Evolutionary conservation across 108 stramenopile species (phyloP).

Genomic region (Aurantiochytrium sp.): DNA sequence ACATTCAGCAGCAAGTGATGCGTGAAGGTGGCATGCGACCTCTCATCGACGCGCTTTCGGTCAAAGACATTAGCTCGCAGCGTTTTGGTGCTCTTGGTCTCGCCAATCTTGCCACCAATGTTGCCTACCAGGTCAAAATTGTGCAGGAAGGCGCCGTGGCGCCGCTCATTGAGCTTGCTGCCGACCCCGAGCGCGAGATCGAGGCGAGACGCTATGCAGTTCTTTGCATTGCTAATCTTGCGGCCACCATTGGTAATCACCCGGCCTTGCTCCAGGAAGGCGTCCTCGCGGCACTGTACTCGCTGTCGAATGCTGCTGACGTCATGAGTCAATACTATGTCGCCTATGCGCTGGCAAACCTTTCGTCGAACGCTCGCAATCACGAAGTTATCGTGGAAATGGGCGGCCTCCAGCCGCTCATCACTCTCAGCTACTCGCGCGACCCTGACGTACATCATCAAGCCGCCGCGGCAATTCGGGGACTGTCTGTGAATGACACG

Average conservation of each 20-base stretch:
- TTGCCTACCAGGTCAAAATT: constrained; percentile 61
- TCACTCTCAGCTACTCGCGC: constrained; percentile 47
- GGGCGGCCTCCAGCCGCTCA: constrained; percentile 68
- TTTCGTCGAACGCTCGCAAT: constrained; percentile 56
- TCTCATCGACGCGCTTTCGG: constrained; percentile 51
- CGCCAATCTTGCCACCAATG: constrained; percentile 69
- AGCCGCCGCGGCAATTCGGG: constrained; percentile 67
- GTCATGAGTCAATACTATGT: constrained; percentile 64
- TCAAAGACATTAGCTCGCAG: constrained; percentile 53
- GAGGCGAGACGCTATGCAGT: constrained; percentile 61
- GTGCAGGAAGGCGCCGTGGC: constrained; percentile 67
- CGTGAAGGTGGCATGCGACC: constrained; percentile 51
- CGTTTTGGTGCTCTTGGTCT: constrained; percentile 63
- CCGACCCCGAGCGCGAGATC: constrained; percentile 30
- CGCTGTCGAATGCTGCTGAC: constrained; percentile 62
- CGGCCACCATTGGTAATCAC: constrained; percentile 63
- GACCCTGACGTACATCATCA: constrained; percentile 67
- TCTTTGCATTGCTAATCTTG: constrained; percentile 68
- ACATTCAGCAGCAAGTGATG: constrained; percentile 61
- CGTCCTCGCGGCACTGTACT: constrained; percentile 58
- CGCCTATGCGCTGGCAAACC: constrained; percentile 67
- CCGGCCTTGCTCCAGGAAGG: constrained; percentile 56
- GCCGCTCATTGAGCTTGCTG: constrained; percentile 51
- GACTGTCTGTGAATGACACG: constrained; percentile 54
- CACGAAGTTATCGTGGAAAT: constrained; percentile 65